Evolutionary conservation across 2,329 filamentous ascomycete genomes (phyloP).

Genomic region (Apiospora aurea): DNA sequence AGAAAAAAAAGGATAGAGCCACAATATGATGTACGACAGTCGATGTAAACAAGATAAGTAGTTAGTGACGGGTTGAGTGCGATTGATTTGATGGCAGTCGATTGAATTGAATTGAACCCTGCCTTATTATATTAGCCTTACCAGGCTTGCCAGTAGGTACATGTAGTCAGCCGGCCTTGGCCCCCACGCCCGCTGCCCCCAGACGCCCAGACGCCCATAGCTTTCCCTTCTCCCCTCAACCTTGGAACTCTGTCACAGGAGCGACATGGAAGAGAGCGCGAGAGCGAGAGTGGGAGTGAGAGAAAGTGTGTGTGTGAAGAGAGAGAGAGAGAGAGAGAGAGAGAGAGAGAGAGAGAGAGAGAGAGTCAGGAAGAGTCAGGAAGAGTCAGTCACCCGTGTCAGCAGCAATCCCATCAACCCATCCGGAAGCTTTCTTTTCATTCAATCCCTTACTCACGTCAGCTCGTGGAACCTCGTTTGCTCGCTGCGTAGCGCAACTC

Average conservation of each 20-base stretch:
- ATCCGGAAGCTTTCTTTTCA: background rate
- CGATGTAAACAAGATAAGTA: no score
- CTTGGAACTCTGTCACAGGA: background rate
- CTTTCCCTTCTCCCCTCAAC: background rate
- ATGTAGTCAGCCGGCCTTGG: background rate
- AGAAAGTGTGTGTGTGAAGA: no score
- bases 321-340: background rate
- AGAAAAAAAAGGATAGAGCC: background rate
- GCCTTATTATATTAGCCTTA: no score
- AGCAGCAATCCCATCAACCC: background rate
- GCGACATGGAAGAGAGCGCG: background rate
- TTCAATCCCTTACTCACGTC: background rate
- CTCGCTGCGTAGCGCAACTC: constrained; percentile 11
- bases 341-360: background rate
- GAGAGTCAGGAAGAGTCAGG: background rate
- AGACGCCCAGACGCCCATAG: constrained; percentile 12
- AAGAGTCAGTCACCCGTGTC: constrained; percentile 8
- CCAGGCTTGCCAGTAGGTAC: no score
- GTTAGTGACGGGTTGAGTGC: background rate
- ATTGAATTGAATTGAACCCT: no score
- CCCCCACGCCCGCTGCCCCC: background rate
- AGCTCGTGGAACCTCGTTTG: background rate
- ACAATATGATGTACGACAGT: background rate
- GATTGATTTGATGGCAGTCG: background rate
- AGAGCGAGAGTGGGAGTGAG: background rate